Conservation (phyloP, 352 stramenopile species). For the Pythium utonaiense region DNA sequence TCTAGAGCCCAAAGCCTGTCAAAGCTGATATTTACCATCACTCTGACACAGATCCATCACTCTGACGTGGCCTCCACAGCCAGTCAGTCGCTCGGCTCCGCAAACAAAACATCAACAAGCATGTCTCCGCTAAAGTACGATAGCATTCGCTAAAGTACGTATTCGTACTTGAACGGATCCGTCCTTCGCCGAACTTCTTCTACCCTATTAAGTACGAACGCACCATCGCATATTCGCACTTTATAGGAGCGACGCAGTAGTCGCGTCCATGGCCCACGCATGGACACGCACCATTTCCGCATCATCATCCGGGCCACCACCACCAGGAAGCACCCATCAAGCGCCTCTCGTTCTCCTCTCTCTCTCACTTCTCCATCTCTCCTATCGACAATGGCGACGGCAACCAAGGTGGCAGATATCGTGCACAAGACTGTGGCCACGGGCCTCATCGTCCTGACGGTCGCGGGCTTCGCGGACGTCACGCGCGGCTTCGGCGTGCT, state of each 20-base stretch:
- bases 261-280: conserved; percentile 1
- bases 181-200: neutral
- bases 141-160: neutral
- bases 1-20: conserved; percentile 6
- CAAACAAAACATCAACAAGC: conserved; percentile 6
- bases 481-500: conserved; percentile 75
- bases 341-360: neutral
- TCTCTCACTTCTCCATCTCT: neutral
- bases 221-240: neutral
- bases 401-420: conserved; percentile 60
- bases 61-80: conserved; percentile 17
- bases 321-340: neutral
- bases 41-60: conserved; percentile 10
- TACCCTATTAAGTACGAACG: neutral
- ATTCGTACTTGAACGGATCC: neutral
- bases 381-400: conserved; percentile 24
- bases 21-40: conserved; percentile 15
- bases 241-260: neutral
- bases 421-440: conserved; percentile 80
- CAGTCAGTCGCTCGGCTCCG: conserved; percentile 11
- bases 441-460: conserved; percentile 66
- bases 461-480: conserved; percentile 68
- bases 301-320: conserved; percentile 2
- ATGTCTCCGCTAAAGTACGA: neutral
- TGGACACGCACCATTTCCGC: conserved; percentile 1